phyloP scores from a whole-genome alignment of 208 protist species.

The Crithidia sp. region DNA sequence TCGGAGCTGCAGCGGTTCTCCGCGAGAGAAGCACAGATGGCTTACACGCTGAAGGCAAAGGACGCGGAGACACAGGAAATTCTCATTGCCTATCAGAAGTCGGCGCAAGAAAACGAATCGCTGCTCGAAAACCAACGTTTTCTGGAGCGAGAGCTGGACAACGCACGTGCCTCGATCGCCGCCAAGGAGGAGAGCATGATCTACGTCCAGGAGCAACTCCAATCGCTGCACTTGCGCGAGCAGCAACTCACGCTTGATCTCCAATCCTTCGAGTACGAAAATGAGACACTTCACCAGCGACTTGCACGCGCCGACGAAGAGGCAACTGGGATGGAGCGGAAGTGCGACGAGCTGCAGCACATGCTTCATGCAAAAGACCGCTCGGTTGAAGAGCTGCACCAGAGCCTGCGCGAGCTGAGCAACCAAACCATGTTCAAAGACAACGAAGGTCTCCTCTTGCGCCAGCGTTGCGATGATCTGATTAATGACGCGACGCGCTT shows the following conservation, averaged over 20 bases:
- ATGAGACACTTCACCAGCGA: constrained; percentile 71
- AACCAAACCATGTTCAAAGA: constrained; percentile 84
- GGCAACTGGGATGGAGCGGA: constrained; percentile 43
- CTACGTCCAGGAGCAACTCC: constrained; percentile 79
- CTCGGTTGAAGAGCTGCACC: constrained; percentile 75
- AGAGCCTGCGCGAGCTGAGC: constrained; percentile 76
- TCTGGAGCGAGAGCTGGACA: constrained; percentile 79
- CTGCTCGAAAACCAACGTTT: constrained; percentile 53
- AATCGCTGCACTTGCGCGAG: constrained; percentile 69
- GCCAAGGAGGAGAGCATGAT: constrained; percentile 78
- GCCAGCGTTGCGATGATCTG: constrained; percentile 60
- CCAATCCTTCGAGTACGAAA: constrained; percentile 84
- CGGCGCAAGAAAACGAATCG: constrained; percentile 65
- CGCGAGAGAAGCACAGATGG: constrained; percentile 55
- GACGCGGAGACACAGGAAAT: constrained; percentile 80
- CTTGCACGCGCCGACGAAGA: constrained; percentile 56
- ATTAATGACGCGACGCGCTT: constrained; percentile 54
- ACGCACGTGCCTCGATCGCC: constrained; percentile 58
- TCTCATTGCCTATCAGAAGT: constrained; percentile 73
- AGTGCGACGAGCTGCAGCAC: constrained; percentile 59
- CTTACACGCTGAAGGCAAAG: constrained; percentile 74
- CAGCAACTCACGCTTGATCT: constrained; percentile 83
- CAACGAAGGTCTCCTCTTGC: constrained; percentile 77
- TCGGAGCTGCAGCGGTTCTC: constrained; percentile 59
- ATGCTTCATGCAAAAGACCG: constrained; percentile 59